phyloP scores from a whole-genome alignment of 768 basidiomycete species.

The Lenzites betulinus region DNA sequence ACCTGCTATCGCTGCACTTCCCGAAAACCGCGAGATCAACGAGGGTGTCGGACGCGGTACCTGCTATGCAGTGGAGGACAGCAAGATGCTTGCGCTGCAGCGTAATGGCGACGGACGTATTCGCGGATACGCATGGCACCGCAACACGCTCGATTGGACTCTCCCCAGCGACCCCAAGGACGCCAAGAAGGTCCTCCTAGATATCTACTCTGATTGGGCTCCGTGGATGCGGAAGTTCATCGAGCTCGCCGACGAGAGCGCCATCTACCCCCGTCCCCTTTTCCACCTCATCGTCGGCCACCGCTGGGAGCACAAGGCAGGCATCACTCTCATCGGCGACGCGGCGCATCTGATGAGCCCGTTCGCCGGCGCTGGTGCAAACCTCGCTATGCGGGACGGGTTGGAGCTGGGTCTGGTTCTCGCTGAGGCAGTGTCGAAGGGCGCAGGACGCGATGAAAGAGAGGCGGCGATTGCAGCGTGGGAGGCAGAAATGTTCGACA shows the following conservation, averaged over 20 bases:
- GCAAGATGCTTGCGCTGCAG: conserved; percentile 3
- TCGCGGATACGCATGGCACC: conserved; percentile 4
- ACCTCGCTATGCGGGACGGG: conserved; percentile 37
- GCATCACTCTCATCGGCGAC: conserved; percentile 25
- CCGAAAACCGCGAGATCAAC: conserved; percentile 8
- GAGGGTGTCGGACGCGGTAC: conserved; percentile 7
- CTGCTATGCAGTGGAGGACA: neutral
- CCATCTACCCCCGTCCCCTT: conserved; percentile 14
- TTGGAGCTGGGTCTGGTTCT: conserved; percentile 18
- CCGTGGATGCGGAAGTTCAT: conserved; percentile 8
- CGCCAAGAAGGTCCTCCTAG: neutral
- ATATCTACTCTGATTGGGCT: conserved; percentile 2
- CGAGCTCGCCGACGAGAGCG: neutral
- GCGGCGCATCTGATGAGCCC: conserved; percentile 42
- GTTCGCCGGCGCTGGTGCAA: conserved; percentile 41
- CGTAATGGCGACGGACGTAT: conserved; percentile 11
- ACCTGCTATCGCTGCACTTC: neutral
- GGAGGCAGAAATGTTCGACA: conserved; percentile 4
- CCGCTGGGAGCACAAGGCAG: conserved; percentile 12
- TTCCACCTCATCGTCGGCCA: conserved; percentile 17
- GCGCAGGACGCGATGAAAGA: conserved; percentile 2
- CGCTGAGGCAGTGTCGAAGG: conserved; percentile 4
- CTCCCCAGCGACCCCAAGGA: neutral
- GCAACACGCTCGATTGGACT: conserved; percentile 1
- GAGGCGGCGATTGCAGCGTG: conserved; percentile 3